Evolutionary conservation across 176 grass and related monocot species (phyloP).

Genomic region (Tillandsia fasciculata): DNA sequence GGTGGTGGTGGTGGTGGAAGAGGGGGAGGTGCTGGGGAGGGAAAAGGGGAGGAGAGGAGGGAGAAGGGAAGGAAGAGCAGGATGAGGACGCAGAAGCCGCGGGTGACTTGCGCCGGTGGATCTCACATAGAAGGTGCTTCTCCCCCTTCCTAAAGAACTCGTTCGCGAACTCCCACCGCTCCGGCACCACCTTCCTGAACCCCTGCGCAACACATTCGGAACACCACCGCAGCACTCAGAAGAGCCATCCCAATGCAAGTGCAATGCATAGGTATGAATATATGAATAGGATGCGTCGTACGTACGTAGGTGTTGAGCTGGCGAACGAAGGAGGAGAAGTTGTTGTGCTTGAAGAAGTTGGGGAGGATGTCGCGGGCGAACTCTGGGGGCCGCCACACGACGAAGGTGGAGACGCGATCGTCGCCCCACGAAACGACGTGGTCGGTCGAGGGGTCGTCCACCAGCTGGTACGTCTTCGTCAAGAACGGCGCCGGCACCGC

Average conservation of each 20-base stretch:
- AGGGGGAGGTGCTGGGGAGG: conserved; percentile 38
- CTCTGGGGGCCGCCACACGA: conserved; percentile 90
- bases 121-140: conserved; percentile 24
- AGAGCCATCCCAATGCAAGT: neutral
- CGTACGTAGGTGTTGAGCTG: conserved; percentile 99
- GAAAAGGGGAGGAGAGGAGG: conserved; percentile 42
- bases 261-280: neutral
- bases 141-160: conserved; percentile 20
- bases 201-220: conserved; percentile 37
- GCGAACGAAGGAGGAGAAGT: conserved; percentile 97
- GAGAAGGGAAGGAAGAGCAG: conserved; percentile 43
- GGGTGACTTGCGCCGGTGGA: conserved; percentile 81
- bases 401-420: conserved; percentile 85
- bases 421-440: conserved; percentile 99
- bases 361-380: conserved; percentile 95
- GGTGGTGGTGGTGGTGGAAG: conserved; percentile 31
- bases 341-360: conserved; percentile 98
- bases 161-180: conserved; percentile 22
- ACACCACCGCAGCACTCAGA: neutral
- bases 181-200: conserved; percentile 44
- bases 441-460: conserved; percentile 79
- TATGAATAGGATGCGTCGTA: neutral
- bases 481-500: conserved; percentile 92
- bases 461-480: conserved; percentile 95
- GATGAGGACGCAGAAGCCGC: conserved; percentile 45